Conservation (phyloP, 1,284 basidiomycete genomes). For the Melanopsichium pennsylvanicum region DNA sequence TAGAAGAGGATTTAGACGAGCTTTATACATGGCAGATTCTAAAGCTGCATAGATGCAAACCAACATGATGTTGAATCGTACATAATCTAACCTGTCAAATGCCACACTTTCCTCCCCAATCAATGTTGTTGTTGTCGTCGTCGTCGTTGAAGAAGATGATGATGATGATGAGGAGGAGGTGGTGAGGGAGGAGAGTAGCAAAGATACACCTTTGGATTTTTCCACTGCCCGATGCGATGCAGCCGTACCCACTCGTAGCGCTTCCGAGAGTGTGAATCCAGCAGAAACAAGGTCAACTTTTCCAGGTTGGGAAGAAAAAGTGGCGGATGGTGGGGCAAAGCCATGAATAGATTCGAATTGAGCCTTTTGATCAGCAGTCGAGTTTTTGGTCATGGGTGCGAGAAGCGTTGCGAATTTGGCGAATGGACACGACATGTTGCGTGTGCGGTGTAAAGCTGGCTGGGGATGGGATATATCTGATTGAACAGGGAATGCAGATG, state of each 20-base stretch:
- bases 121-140: too few relatives aligned
- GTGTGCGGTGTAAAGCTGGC: too few relatives aligned
- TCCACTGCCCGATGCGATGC: conserved; percentile 39
- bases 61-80: conserved; percentile 50
- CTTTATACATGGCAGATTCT: conserved; percentile 4
- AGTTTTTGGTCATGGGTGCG: not conserved
- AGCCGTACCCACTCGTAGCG: conserved; percentile 34
- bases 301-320: not conserved
- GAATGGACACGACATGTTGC: conserved; percentile 42
- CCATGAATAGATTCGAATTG: conserved; percentile 2
- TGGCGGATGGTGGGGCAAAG: not conserved
- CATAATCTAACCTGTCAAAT: conserved; percentile 45
- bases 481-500: not conserved
- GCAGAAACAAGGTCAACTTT: not conserved
- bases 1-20: not conserved
- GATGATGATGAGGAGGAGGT: not conserved
- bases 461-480: not conserved
- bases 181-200: conserved; percentile 29
- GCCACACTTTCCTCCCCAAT: not conserved
- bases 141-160: not conserved
- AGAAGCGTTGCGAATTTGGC: conserved; percentile 31
- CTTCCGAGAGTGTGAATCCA: conserved; percentile 29
- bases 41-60: conserved; percentile 38
- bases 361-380: not conserved
- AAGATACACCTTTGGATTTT: conserved; percentile 31